Evolutionary conservation across 2,329 filamentous ascomycete genomes (phyloP), one percentile per base, ranked within the genome.

Genomic region (Sporothrix sp.): DNA sequence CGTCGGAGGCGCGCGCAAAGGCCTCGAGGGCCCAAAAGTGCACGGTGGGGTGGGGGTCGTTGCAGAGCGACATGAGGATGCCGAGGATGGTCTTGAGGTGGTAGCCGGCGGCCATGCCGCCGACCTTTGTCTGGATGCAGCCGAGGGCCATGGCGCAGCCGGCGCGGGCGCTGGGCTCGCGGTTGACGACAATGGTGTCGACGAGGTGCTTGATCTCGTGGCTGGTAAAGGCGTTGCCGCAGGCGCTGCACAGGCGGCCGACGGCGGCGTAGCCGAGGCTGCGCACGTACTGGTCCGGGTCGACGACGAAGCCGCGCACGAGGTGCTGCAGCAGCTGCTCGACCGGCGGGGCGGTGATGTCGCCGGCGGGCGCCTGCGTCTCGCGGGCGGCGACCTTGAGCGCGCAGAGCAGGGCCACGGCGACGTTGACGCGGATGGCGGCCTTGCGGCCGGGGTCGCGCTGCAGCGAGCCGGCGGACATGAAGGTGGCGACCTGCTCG

Each of bases 71-170:
- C 85, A 97, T 95, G n/a, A 98, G 71, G 35, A 98, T 94, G 16
- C 91, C 86, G n/a, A 96, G 78, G 45, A 98, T 96, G 1, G 89
- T 96, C 70, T 97, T 97, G 46, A 98, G 75, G 64, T 98, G 93
- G 60, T 93, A 89, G 3, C 90, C 89, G 50, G 93, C 93, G 48
- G 93, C 93, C 90, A 98, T 97, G 51, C 93, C 91, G 52, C 93
- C 94, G 30, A 98, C 86, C 64, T 95, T 89, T 16, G 88, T 86
- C 67, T 98, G 90, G 47, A 98, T 97, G 51, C 85, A 86, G 8
- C 93, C 93, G 27, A 98, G 71, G 11, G 93, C 89, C 72, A 94
- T 87, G 14, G 94, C 93, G 66, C 91, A 98, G 10, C 93, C 93
- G 39, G 94, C 90, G 63, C 93, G 82, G 33, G 89, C 89, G 64